Conservation (phyloP, 2,329 filamentous ascomycete genomes). For the Xylariaceae sp. region DNA sequence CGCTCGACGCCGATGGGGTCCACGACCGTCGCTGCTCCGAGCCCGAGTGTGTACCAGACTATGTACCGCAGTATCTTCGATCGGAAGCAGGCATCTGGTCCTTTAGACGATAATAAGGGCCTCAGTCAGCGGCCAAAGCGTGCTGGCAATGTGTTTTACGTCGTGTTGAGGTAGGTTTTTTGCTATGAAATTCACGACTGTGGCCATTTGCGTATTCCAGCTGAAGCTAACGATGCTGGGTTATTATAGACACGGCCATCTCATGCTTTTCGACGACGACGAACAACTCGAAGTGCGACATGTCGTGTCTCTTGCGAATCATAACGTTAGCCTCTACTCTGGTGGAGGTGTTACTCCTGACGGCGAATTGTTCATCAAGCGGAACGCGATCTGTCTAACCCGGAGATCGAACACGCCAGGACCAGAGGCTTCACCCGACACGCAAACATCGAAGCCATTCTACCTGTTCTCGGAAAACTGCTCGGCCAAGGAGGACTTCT, state of each 20-base stretch:
- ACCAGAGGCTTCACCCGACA: conserved; percentile 51
- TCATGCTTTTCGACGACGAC: conserved; percentile 96
- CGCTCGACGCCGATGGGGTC: conserved; percentile 74
- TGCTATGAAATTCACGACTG: conserved; percentile 22
- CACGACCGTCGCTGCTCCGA: conserved; percentile 67
- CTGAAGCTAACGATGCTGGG: conserved; percentile 6
- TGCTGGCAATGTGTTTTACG: conserved; percentile 86
- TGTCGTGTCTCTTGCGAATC: conserved; percentile 86
- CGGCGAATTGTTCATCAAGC: conserved; percentile 91
- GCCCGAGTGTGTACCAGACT: conserved; percentile 92
- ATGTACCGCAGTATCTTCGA: conserved; percentile 98
- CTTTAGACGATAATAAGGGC: conserved; percentile 44
- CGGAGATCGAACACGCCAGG: conserved; percentile 48
- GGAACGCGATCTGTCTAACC: conserved; percentile 80
- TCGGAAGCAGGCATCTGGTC: conserved; percentile 52
- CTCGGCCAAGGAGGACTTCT: conserved; percentile 97
- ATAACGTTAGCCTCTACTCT: conserved; percentile 78
- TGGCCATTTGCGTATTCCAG: background rate
- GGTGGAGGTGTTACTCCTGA: conserved; percentile 75
- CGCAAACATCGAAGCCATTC: conserved; percentile 69
- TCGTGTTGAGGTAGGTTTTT: conserved; percentile 68
- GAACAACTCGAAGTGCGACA: conserved; percentile 94
- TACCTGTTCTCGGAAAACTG: conserved; percentile 93
- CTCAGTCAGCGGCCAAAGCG: conserved; percentile 53
- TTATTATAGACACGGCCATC: conserved; percentile 71